phyloP scores from a whole-genome alignment of 352 stramenopile genomes.

The Phytophthora lateralis region DNA sequence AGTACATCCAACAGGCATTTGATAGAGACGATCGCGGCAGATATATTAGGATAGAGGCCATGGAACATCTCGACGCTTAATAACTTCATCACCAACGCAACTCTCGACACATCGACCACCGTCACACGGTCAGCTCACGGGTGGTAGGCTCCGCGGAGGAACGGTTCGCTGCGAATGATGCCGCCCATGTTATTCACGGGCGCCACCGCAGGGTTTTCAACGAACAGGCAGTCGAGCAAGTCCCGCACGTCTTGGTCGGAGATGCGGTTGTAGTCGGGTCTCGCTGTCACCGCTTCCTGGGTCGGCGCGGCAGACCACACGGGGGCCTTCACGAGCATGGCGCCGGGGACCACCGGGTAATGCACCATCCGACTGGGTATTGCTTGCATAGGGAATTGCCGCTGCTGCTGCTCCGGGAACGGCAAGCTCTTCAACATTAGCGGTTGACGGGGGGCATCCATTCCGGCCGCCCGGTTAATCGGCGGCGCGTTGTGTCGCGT shows the following conservation, averaged over 20 bases:
- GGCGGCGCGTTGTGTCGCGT: constrained; percentile 44
- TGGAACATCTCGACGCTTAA: constrained; percentile 22
- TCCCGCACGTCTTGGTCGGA: constrained; percentile 49
- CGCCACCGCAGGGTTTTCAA: constrained; percentile 29
- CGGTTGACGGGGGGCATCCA: constrained; percentile 16
- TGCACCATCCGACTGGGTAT: constrained; percentile 18
- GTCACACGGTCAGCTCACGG: constrained; percentile 13
- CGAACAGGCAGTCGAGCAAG: constrained; percentile 48
- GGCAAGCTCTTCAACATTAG: constrained; percentile 26
- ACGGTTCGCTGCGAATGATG: constrained; percentile 38
- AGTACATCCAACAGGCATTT: constrained; percentile 1
- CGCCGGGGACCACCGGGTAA: constrained; percentile 27
- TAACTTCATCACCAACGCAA: constrained; percentile 33
- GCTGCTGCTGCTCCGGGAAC: constrained; percentile 24
- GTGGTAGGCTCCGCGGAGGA: constrained; percentile 37
- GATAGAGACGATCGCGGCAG: constrained; percentile 6
- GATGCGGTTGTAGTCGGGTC: constrained; percentile 31
- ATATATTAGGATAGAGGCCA: constrained; percentile 24
- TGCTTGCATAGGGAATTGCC: constrained; percentile 23
- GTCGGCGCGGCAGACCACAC: constrained; percentile 23
- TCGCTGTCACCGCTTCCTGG: constrained; percentile 12
- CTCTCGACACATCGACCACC: constrained; percentile 12
- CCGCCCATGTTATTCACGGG: constrained; percentile 25
- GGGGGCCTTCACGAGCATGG: constrained; percentile 32
- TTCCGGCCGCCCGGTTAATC: constrained; percentile 1